Evolutionary conservation across 331 rosid species (phyloP).

Genomic region (Saraca asoca): DNA sequence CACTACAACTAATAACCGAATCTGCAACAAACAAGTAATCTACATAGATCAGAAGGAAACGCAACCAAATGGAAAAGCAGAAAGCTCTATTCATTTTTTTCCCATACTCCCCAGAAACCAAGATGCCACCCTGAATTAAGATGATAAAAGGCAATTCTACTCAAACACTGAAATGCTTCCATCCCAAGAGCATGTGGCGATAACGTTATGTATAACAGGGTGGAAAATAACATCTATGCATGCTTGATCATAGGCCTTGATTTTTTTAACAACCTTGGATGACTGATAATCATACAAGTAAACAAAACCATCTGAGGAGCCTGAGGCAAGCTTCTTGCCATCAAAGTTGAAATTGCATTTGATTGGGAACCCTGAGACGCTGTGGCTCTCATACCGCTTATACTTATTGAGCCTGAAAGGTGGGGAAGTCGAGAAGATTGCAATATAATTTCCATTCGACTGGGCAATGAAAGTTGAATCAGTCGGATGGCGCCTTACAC

Average conservation of each 20-base stretch:
- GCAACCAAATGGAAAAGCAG: slow-evolving; percentile 24
- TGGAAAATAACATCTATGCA: slow-evolving; percentile 70
- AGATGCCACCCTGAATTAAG: slow-evolving; percentile 4
- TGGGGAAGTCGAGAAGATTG: slow-evolving; percentile 64
- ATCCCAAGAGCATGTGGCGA: slow-evolving; percentile 82
- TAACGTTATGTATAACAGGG: slow-evolving; percentile 67
- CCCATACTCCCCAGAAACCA: slow-evolving; percentile 10
- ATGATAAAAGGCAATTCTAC: slow-evolving; percentile 30
- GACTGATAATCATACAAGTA: slow-evolving; percentile 64
- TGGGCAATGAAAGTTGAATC: slow-evolving; percentile 79
- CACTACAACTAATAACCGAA: slow-evolving; percentile 1
- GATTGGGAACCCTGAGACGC: slow-evolving; percentile 82
- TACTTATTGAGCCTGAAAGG: slow-evolving; percentile 91
- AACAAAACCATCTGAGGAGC: slow-evolving; percentile 83
- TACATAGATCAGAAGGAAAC: not conserved
- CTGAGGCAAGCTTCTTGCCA: slow-evolving; percentile 70
- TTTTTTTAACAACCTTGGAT: slow-evolving; percentile 60
- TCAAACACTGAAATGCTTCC: slow-evolving; percentile 71
- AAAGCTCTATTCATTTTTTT: not conserved
- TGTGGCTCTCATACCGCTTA: slow-evolving; percentile 73
- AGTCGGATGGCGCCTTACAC: slow-evolving; percentile 71
- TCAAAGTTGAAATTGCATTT: slow-evolving; percentile 80
- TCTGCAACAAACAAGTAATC: slow-evolving; percentile 14
- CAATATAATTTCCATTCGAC: slow-evolving; percentile 79
- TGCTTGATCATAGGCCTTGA: slow-evolving; percentile 75